Conservation (phyloP, 2,329 filamentous ascomycete genomes). For the Mycosphaerella sp. region DNA sequence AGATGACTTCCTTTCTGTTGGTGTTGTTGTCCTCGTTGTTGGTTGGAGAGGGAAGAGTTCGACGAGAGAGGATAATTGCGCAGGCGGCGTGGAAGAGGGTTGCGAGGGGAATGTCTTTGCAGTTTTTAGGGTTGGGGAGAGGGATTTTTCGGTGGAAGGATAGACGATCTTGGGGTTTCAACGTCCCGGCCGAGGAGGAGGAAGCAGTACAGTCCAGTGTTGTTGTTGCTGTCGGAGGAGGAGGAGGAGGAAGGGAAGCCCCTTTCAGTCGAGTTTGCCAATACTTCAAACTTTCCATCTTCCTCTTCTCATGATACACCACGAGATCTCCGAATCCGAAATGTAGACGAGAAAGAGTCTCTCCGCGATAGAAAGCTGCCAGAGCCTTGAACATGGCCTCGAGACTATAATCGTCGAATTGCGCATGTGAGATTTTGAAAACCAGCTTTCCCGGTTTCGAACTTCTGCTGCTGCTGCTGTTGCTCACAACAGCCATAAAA, state of each 20-base stretch:
- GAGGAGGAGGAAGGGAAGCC: conserved; percentile 3
- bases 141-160: conserved; percentile 14
- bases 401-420: conserved; percentile 28
- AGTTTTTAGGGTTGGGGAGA: conserved; percentile 9
- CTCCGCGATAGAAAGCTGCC: conserved; percentile 4
- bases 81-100: conserved; percentile 53
- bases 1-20: conserved; percentile 45
- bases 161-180: background rate
- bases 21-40: conserved; percentile 37
- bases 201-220: too few relatives aligned
- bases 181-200: background rate
- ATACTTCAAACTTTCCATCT: conserved; percentile 13
- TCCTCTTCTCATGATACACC: background rate
- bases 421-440: conserved; percentile 31
- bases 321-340: conserved; percentile 8
- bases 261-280: conserved; percentile 19
- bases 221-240: too few relatives aligned
- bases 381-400: conserved; percentile 1
- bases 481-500: conserved; percentile 23
- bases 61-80: conserved; percentile 48
- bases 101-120: conserved; percentile 25
- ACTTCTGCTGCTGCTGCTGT: too few relatives aligned
- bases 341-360: background rate
- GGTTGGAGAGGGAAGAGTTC: too few relatives aligned
- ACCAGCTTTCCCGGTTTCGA: conserved; percentile 25